These are phyloP conservation scores for Epichloe hybrida DNA, from an alignment of 2,329 filamentous ascomycete species.

Conservation along the genomic window DNA sequence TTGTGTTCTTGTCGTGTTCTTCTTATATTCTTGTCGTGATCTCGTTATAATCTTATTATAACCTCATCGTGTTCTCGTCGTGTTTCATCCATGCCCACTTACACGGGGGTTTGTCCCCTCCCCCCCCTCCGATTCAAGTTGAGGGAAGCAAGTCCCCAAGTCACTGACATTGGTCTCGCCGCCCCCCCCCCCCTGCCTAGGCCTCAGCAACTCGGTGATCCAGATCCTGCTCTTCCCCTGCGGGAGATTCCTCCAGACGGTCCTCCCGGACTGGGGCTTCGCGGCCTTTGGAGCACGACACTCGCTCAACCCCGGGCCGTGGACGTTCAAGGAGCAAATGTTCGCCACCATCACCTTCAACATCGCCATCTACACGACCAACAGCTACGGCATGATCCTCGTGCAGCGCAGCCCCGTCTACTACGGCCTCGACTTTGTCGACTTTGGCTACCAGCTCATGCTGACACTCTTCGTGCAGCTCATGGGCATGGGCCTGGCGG, in stretches of 20 bases:
- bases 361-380: slow-evolving; percentile 31
- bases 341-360: slow-evolving; percentile 47
- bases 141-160: not conserved
- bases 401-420: slow-evolving; percentile 31
- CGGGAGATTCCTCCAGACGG: slow-evolving; percentile 27
- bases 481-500: slow-evolving; percentile 42
- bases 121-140: too few relatives aligned
- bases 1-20: too few relatives aligned
- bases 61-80: too few relatives aligned
- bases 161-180: not conserved
- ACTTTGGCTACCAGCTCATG: slow-evolving; percentile 32
- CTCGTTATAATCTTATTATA: too few relatives aligned
- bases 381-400: slow-evolving; percentile 34
- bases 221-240: slow-evolving; percentile 26
- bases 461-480: slow-evolving; percentile 34
- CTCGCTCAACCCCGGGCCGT: slow-evolving; percentile 38
- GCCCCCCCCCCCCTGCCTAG: too few relatives aligned
- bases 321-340: slow-evolving; percentile 47
- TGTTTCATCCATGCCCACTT: too few relatives aligned
- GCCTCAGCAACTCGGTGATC: slow-evolving; percentile 22
- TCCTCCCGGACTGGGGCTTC: slow-evolving; percentile 31
- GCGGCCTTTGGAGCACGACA: slow-evolving; percentile 26
- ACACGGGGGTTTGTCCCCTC: too few relatives aligned
- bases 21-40: too few relatives aligned
- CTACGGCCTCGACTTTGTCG: slow-evolving; percentile 26